Percentiles rank a stretch among this genome's conserved stretches.
phyloP scores from a whole-genome alignment of 169 alveolate species.

The Plasmodium relictum region DNA sequence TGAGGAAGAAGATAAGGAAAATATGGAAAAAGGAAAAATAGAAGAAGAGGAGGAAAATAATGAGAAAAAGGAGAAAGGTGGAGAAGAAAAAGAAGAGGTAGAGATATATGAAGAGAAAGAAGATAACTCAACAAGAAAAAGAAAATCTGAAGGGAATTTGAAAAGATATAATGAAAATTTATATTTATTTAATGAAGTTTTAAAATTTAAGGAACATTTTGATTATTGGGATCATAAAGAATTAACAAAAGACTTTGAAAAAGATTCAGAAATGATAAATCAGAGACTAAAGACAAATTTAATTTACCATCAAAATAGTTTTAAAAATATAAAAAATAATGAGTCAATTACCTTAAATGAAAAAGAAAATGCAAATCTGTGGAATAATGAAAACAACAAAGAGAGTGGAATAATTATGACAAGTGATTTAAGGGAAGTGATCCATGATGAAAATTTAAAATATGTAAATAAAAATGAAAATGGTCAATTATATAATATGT shows the following conservation, averaged over 20 bases:
- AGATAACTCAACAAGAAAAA: neutral
- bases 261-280: neutral
- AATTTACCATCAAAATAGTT: neutral
- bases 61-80: neutral
- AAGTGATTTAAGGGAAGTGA: neutral
- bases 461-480: too few relatives aligned
- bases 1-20: neutral
- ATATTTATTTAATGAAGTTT: slow-evolving; percentile 36
- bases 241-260: neutral
- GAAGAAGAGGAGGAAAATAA: neutral
- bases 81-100: neutral
- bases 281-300: neutral
- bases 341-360: neutral
- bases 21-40: neutral
- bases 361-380: slow-evolving; percentile 19
- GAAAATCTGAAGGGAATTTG: neutral
- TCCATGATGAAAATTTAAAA: too few relatives aligned
- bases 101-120: neutral
- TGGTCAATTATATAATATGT: too few relatives aligned
- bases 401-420: neutral
- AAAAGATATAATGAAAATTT: slow-evolving; percentile 43
- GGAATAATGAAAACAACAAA: slow-evolving; percentile 13
- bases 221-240: slow-evolving; percentile 14
- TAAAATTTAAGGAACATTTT: slow-evolving; percentile 48
- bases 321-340: slow-evolving; percentile 3